phyloP scores from a whole-genome alignment of 257 asterid genomes.

The Misopates orontium region DNA sequence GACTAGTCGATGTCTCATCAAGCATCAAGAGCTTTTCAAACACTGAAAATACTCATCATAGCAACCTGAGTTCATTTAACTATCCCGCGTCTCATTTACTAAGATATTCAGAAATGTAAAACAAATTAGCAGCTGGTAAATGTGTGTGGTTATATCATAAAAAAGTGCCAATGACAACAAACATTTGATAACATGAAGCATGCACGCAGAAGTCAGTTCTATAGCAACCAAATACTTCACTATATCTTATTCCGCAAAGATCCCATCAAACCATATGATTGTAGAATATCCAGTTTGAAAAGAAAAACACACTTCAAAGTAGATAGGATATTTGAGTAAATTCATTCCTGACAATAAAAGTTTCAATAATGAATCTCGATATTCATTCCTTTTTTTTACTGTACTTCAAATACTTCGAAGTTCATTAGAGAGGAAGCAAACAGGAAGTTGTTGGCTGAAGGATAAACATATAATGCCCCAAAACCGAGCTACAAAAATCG shows the following conservation, averaged over 20 bases:
- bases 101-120: not conserved
- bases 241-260: not conserved
- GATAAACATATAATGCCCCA: no score
- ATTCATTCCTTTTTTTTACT: no score
- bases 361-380: no score
- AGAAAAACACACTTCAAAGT: no score
- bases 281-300: no score
- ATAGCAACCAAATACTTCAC: not conserved
- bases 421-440: no score
- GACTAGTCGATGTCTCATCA: conserved; percentile 43
- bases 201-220: not conserved
- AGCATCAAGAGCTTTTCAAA: conserved; percentile 43
- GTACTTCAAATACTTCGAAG: no score
- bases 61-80: conserved; percentile 37
- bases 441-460: no score
- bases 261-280: no score
- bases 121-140: not conserved
- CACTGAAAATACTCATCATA: conserved; percentile 39
- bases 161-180: not conserved
- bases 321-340: no score
- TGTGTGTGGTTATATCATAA: not conserved
- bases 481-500: no score
- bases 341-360: no score
- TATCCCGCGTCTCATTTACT: not conserved
- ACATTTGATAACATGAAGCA: not conserved